Evolutionary conservation across 768 basidiomycete genomes (phyloP).

Genomic region (Rhizopogon rudus): DNA sequence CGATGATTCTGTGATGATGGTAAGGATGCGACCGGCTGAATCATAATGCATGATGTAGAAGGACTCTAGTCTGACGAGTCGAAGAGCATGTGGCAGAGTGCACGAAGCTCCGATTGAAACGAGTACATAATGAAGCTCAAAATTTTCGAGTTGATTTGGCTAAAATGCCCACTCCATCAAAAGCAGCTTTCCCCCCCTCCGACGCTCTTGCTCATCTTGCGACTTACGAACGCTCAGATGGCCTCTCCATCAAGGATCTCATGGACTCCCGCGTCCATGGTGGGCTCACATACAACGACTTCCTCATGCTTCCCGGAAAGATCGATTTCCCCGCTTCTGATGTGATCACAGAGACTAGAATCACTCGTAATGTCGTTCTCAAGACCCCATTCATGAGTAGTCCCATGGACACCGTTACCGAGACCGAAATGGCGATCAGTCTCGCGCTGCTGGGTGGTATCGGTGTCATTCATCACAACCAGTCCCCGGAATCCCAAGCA

Average conservation of each 20-base stretch:
- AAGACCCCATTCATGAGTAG: constrained; percentile 97
- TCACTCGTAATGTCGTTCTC: constrained; percentile 86
- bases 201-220: constrained; percentile 73
- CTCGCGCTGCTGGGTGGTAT: constrained; percentile 96
- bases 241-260: constrained; percentile 77
- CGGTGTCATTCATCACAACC: constrained; percentile 98
- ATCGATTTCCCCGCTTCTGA: constrained; percentile 87
- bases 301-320: constrained; percentile 90
- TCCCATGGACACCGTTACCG: constrained; percentile 99
- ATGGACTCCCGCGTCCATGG: constrained; percentile 85
- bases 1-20: too few species aligned
- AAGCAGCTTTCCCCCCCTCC: constrained; percentile 46
- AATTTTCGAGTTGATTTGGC: constrained; percentile 14
- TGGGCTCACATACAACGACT: constrained; percentile 97
- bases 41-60: too few species aligned
- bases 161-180: constrained; percentile 29
- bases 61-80: too few species aligned
- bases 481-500: constrained; percentile 77
- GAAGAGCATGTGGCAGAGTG: too few species aligned
- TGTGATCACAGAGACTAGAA: constrained; percentile 77
- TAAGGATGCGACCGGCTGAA: too few species aligned
- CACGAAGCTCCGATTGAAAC: too few species aligned
- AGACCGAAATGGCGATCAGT: constrained; percentile 87
- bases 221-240: constrained; percentile 69
- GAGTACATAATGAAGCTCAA: constrained; percentile 9